Evolutionary conservation across 306 rosid species (phyloP), one percentile per base, ranked within the genome.

Genomic region (Cicer arietinum): DNA sequence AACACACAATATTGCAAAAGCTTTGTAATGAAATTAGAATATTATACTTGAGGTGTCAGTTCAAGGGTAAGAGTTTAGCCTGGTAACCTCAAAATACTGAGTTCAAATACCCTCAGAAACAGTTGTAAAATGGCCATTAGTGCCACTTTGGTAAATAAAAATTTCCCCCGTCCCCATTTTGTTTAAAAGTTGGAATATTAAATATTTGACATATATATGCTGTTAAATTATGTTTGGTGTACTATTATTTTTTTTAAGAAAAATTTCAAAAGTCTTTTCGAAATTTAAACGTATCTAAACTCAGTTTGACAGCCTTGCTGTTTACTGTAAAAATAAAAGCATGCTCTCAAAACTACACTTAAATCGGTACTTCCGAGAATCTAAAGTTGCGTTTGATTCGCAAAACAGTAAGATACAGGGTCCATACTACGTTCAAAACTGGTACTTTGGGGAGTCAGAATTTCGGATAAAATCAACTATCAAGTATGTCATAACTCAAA

Each of bases 401-500:
- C 37, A 30, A 4, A 30, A 30, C 48, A 44, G 37, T 18, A 37
- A 52, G 9, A 30, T 53, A 73, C 9, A 12, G 59, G 45, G 10
- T 60, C 60, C 66, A 7, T n/a, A 41, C 71, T 48, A 72, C 12
- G 60, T 72, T 46, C 71, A 72, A 80, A 73, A 73, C 71, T 10
- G 63, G 57, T 18, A 57, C 64, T 14, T 20, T 7, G 48, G 46
- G 41, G 45, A 41, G 13, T 60, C 54, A 60, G 35, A 73, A 52
- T 58, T 72, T 67, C 18, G 10, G 56, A 67, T 73, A 59, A 47
- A 75, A 39, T 13, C 20, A 12, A 56, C 61, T 39, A 47, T 48
- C 75, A 71, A 2, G 12, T 2, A 5, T 16, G 25, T 17, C 56
- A 47, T 14, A 18, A 43, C 30, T 56, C 61, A 54, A 10, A 30